phyloP scores from a whole-genome alignment of 441 rosid species.

The Pelargonium myrrhifolium region DNA sequence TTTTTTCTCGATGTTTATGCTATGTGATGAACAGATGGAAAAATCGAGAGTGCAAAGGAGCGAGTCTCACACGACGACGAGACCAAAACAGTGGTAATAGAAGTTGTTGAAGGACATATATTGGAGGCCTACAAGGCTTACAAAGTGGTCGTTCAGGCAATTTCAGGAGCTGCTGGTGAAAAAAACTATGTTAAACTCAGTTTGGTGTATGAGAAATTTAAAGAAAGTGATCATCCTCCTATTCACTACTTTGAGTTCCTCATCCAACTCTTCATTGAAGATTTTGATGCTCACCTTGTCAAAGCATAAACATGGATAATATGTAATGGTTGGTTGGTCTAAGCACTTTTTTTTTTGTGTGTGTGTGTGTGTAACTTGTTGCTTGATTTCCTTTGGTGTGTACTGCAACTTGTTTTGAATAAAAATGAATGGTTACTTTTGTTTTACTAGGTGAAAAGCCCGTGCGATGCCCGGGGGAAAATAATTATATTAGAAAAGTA shows the following conservation, averaged over 20 bases:
- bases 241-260: background rate
- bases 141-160: background rate
- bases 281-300: background rate
- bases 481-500: too few relatives aligned
- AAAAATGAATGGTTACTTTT: too few relatives aligned
- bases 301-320: too few relatives aligned
- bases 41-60: background rate
- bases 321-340: too few relatives aligned
- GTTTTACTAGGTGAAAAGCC: too few relatives aligned
- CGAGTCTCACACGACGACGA: background rate
- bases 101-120: background rate
- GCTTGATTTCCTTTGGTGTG: too few relatives aligned
- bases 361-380: too few relatives aligned
- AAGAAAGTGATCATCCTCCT: background rate
- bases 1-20: too few relatives aligned
- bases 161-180: background rate
- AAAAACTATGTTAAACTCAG: background rate
- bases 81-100: background rate
- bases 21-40: conserved; percentile 2
- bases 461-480: too few relatives aligned
- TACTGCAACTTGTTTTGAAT: too few relatives aligned
- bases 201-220: background rate
- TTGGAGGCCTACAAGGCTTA: background rate
- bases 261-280: background rate
- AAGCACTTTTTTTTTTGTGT: too few relatives aligned